Base-by-base conservation (phyloP, 192 early-diverging fungal genomes). In the Nowakowskiella sp. region DNA sequence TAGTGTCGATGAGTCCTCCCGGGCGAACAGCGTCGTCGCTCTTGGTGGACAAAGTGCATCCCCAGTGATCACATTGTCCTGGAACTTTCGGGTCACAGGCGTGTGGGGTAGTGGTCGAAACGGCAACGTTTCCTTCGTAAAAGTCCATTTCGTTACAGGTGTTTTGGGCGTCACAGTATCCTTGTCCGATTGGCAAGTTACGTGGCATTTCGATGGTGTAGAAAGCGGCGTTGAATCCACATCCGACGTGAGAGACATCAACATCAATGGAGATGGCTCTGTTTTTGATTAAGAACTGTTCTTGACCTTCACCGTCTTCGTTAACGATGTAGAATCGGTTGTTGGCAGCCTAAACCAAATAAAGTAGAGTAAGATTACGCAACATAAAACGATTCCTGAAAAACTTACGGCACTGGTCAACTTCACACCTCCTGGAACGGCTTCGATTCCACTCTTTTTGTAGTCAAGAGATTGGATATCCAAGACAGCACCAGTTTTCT, bases 51-150 rank as follows among this genome's bases (percentile, higher is more conserved):
- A n/a, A 29, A 6, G 16, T 23, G 43, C 61, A 66, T 9, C 62
- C 64, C 61, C 60, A 62, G 13, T 34, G 58, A 36, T 66, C 60
- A 60, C 64, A 66, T n/a, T n/a, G n/a, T n/a, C n/a, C n/a, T n/a
- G n/a, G n/a, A n/a, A n/a, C n/a, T n/a, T 21, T 51, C 7, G 9
- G 9, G 32, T 10, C 8, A 27, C 64, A 66, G 31, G 59, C 45
- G 52, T 66, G 64, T 13, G 26, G 39, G 4, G 64, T 64, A n/a
- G 34, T 13, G 16, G 46, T 44, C 19, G 44, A 57, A 0, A 27
- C 66, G 0, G 57, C 64, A 13, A 61, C 32, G 47, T 66, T 66
- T 6, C 32, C 57, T 55, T 66, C 64, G 23, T 53, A 34, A 28
- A 62, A 43, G 31, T 66, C 64, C 25, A 65, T 44, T 47, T 66